A percentile compares a stretch with the other conserved stretches of the same genome.
These are phyloP conservation scores for Suillus spraguei DNA, from an alignment of 768 basidiomycete genomes.

Conservation along the genomic window DNA sequence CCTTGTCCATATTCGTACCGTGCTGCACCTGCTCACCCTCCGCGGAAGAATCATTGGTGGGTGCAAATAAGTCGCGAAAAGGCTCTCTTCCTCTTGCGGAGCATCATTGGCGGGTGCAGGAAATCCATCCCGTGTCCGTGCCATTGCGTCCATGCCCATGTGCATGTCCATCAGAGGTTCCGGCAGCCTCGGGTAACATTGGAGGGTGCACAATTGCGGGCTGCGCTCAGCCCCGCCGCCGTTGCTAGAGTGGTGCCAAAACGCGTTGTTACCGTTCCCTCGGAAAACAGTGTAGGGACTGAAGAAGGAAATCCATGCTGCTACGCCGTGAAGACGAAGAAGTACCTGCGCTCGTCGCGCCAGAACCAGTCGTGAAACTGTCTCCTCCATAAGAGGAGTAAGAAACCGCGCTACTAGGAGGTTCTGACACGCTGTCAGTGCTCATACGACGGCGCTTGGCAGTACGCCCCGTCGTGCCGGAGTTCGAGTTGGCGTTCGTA, in stretches of 20 bases:
- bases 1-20: conserved; percentile 21
- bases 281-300: conserved; percentile 54
- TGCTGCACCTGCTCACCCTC: conserved; percentile 31
- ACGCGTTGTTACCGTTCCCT: conserved; percentile 57
- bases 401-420: conserved; percentile 63
- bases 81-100: conserved; percentile 66
- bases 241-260: conserved; percentile 83
- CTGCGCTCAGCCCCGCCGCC: conserved; percentile 65
- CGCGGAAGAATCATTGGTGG: conserved; percentile 54
- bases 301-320: conserved; percentile 69
- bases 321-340: conserved; percentile 60
- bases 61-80: conserved; percentile 56
- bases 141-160: not conserved
- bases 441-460: conserved; percentile 78
- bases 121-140: conserved; percentile 55
- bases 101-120: conserved; percentile 63
- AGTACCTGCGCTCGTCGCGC: conserved; percentile 47
- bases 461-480: conserved; percentile 33
- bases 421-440: conserved; percentile 51
- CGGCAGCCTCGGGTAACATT: conserved; percentile 48
- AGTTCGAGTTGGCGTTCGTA: not conserved
- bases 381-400: conserved; percentile 59
- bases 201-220: conserved; percentile 68
- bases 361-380: conserved; percentile 46
- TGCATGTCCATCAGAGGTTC: not conserved